Percentiles rank a stretch among this genome's conserved stretches.
These are phyloP conservation scores for Arachnomyces sp. DNA, from an alignment of 2,329 filamentous ascomycete genomes.

Conservation along the genomic window DNA sequence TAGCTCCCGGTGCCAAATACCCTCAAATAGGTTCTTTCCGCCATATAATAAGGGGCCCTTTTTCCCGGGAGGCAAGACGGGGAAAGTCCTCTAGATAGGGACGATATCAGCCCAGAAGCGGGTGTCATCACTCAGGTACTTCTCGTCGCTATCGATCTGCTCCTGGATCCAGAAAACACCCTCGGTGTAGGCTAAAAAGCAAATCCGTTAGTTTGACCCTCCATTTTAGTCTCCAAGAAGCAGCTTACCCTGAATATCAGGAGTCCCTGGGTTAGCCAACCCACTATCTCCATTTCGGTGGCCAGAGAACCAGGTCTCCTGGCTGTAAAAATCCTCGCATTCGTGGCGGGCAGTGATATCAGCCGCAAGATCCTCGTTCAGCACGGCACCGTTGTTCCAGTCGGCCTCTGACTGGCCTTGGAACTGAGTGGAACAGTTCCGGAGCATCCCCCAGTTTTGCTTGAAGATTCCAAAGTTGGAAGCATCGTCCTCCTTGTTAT, in stretches of 20 bases:
- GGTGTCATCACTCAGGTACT: slow-evolving; percentile 3
- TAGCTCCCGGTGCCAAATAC: too few species aligned
- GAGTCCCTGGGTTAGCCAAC: slow-evolving; percentile 13
- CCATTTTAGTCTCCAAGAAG: too few species aligned
- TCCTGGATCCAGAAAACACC: not conserved
- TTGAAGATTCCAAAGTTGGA: slow-evolving; percentile 28
- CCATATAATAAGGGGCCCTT: too few species aligned
- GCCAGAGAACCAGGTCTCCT: slow-evolving; percentile 17
- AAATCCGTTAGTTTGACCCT: not conserved
- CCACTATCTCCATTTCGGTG: slow-evolving; percentile 19
- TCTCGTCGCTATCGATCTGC: slow-evolving; percentile 2
- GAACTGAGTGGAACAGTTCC: slow-evolving; percentile 20
- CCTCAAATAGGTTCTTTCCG: too few species aligned
- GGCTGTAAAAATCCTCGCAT: slow-evolving; percentile 15
- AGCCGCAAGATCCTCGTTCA: slow-evolving; percentile 16
- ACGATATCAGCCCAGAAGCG: slow-evolving; percentile 3
- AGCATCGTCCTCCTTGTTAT: slow-evolving; percentile 21
- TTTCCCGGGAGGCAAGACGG: too few species aligned
- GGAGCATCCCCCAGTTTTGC: slow-evolving; percentile 25
- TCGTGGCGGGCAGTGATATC: slow-evolving; percentile 19
- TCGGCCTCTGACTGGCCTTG: slow-evolving; percentile 13
- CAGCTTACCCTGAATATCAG: slow-evolving; percentile 17
- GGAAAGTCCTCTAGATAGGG: slow-evolving; percentile 1
- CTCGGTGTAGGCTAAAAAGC: not conserved
- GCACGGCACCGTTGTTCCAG: slow-evolving; percentile 19